Evolutionary conservation across 208 protist genomes (phyloP).

Genomic region (Strigomonas oncopelti): DNA sequence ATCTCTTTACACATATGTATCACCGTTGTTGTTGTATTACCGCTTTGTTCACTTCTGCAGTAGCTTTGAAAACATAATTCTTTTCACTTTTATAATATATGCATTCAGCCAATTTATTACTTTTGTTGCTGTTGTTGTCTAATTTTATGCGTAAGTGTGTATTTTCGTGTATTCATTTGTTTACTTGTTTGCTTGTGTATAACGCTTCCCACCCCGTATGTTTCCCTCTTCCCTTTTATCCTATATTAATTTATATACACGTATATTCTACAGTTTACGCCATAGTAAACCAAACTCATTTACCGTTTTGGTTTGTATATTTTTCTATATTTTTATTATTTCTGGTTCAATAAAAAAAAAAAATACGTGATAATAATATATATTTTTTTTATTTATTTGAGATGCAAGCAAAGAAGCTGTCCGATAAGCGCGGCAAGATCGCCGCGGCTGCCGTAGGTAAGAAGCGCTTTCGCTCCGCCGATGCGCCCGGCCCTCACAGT

Average conservation of each 20-base stretch:
- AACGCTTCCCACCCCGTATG: background rate
- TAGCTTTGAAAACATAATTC: background rate
- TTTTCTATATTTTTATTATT: no score
- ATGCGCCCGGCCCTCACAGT: conserved; percentile 6
- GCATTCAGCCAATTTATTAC: no score
- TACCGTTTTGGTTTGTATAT: background rate
- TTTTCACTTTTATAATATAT: conserved; percentile 11
- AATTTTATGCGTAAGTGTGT: no score
- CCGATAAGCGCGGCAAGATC: conserved; percentile 31
- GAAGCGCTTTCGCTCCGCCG: conserved; percentile 18
- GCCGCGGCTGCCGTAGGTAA: conserved; percentile 37
- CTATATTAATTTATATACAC: background rate
- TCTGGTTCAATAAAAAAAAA: no score
- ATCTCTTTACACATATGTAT: conserved; percentile 9
- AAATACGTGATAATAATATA: no score
- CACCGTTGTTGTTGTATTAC: background rate
- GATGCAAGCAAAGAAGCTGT: conserved; percentile 71
- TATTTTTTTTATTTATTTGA: no score
- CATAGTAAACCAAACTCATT: no score
- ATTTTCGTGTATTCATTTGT: no score
- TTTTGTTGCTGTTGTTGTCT: background rate
- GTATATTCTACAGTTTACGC: no score
- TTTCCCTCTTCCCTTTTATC: background rate
- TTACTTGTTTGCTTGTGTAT: background rate
- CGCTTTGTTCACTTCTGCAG: background rate